Conservation (phyloP, 345 rosid genomes). For the Rhizophora apiculata region DNA sequence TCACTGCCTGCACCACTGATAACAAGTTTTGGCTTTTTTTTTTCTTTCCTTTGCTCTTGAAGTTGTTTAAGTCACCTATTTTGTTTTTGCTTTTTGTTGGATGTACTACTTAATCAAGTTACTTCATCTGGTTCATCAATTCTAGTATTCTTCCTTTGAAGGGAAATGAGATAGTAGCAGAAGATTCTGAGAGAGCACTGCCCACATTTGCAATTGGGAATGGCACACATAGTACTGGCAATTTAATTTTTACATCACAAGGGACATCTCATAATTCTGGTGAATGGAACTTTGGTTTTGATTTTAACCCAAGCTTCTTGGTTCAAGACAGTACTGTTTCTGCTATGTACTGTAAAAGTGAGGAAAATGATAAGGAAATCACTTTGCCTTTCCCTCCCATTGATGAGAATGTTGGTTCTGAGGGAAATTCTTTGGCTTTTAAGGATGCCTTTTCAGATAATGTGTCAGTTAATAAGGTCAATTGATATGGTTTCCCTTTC, state of each 20-base stretch:
- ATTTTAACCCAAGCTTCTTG: conserved; percentile 22
- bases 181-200: conserved; percentile 15
- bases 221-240: conserved; percentile 11
- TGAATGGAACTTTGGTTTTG: conserved; percentile 39
- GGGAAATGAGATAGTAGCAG: conserved; percentile 25
- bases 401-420: conserved; percentile 22
- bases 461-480: conserved; percentile 40
- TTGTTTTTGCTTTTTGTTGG: background rate
- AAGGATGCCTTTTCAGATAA: conserved; percentile 41
- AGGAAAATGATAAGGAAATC: conserved; percentile 20
- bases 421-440: conserved; percentile 47
- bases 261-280: conserved; percentile 27
- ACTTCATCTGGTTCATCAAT: conserved; percentile 16
- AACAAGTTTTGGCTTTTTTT: no score
- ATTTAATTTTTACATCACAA: conserved; percentile 22
- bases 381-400: conserved; percentile 20
- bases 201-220: conserved; percentile 20
- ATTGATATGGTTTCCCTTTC: background rate
- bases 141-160: conserved; percentile 26
- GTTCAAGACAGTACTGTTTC: conserved; percentile 12
- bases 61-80: background rate
- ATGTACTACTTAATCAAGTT: background rate
- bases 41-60: no score
- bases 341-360: conserved; percentile 20
- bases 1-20: no score